These are phyloP conservation scores for Mycena pura DNA, from an alignment of 768 basidiomycete species.

Conservation along the genomic window DNA sequence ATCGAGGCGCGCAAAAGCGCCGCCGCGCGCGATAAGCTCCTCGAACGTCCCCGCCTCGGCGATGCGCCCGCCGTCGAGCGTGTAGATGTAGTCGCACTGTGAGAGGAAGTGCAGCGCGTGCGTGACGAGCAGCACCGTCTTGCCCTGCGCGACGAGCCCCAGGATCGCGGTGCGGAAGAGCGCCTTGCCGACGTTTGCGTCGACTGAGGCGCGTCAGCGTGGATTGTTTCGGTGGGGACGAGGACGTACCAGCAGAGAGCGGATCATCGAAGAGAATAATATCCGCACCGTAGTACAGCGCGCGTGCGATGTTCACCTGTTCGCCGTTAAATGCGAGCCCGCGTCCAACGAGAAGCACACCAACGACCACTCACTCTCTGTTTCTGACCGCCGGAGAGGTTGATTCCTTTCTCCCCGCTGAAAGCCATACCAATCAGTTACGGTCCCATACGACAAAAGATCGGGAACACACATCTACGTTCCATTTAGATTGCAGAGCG, in stretches of 20 bases:
- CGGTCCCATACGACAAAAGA: background rate
- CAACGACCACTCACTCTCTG: constrained; percentile 53
- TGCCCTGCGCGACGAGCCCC: constrained; percentile 51
- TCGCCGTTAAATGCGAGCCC: background rate
- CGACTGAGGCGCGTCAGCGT: constrained; percentile 47
- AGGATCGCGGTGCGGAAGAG: constrained; percentile 71
- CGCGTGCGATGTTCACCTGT: constrained; percentile 72
- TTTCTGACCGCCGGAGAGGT: constrained; percentile 70
- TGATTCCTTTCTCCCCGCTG: constrained; percentile 48
- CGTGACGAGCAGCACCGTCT: constrained; percentile 89
- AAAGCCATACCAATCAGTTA: background rate
- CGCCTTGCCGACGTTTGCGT: constrained; percentile 75
- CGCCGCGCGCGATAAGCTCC: constrained; percentile 53
- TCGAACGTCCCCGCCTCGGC: constrained; percentile 70
- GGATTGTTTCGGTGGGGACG: background rate
- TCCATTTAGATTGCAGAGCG: background rate
- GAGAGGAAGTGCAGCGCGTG: constrained; percentile 92
- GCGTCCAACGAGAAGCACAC: too few relatives aligned
- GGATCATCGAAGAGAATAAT: constrained; percentile 70
- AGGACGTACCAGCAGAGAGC: constrained; percentile 60
- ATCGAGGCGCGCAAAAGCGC: constrained; percentile 62
- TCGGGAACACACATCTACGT: background rate
- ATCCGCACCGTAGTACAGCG: constrained; percentile 70
- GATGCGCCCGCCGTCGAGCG: constrained; percentile 76
- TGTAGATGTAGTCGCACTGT: constrained; percentile 85